Evolutionary conservation across 2,329 filamentous ascomycete species (phyloP).

Genomic region (Cercospora berteroae): DNA sequence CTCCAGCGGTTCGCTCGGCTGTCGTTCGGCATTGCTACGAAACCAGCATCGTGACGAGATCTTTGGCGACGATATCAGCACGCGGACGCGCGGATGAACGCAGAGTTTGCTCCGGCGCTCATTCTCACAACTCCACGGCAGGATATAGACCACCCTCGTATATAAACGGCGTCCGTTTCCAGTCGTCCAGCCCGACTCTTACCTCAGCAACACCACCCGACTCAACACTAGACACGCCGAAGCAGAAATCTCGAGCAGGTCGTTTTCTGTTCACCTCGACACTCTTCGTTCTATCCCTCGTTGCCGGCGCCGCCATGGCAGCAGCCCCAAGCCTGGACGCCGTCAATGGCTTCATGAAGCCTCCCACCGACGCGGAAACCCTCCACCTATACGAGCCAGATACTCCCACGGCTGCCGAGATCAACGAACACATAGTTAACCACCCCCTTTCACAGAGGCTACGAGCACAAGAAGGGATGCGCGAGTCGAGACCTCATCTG

Average conservation of each 20-base stretch:
- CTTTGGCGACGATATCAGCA: slow-evolving; percentile 22
- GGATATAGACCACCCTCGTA: slow-evolving; percentile 14
- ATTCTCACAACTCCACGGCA: slow-evolving; percentile 19
- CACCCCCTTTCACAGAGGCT: slow-evolving; percentile 73
- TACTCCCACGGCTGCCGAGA: slow-evolving; percentile 52
- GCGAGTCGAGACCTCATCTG: slow-evolving; percentile 79
- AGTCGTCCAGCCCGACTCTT: slow-evolving; percentile 11
- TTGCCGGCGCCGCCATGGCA: slow-evolving; percentile 58
- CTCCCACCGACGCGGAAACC: slow-evolving; percentile 70
- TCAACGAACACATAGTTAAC: slow-evolving; percentile 71
- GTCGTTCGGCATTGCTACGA: slow-evolving; percentile 15
- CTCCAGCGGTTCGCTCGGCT: slow-evolving; percentile 22
- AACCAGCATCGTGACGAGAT: slow-evolving; percentile 19
- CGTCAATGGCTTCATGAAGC: slow-evolving; percentile 51
- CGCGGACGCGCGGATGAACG: slow-evolving; percentile 7
- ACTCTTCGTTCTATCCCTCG: slow-evolving; percentile 50
- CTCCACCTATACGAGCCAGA: slow-evolving; percentile 62
- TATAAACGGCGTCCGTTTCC: slow-evolving; percentile 17
- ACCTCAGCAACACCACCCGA: background rate
- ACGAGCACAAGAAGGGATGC: slow-evolving; percentile 63
- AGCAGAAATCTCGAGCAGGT: slow-evolving; percentile 5
- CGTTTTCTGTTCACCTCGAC: slow-evolving; percentile 43
- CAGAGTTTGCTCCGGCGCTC: slow-evolving; percentile 4
- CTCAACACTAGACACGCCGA: background rate
- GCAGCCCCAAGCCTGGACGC: slow-evolving; percentile 53